Conservation (phyloP, 345 rosid species). For the Trapa incisa region DNA sequence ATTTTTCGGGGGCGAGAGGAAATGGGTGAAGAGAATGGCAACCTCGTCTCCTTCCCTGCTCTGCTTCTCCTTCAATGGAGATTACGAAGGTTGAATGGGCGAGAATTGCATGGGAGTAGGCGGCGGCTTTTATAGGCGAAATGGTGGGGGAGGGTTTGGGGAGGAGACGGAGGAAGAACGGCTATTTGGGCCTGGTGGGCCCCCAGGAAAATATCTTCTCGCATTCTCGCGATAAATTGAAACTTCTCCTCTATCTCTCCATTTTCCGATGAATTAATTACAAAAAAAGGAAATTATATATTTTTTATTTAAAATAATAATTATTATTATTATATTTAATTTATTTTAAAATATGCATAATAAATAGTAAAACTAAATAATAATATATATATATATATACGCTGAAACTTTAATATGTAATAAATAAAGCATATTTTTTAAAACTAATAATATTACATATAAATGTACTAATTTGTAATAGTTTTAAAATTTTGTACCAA, state of each 20-base stretch:
- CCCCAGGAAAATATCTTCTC: not conserved
- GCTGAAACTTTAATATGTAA: too few species aligned
- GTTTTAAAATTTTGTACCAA: too few species aligned
- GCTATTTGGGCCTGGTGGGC: slow-evolving; percentile 11
- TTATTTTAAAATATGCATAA: too few species aligned
- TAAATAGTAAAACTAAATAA: too few species aligned
- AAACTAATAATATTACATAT: too few species aligned
- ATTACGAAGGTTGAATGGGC: slow-evolving; percentile 13
- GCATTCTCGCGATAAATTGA: not conserved
- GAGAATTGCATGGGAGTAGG: slow-evolving; percentile 43
- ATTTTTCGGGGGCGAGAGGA: too few species aligned
- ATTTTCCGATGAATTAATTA: not conserved
- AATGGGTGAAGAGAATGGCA: too few species aligned
- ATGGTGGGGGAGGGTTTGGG: not conserved
- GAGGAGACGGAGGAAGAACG: not conserved
- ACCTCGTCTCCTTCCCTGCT: not conserved
- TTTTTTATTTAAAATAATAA: too few species aligned
- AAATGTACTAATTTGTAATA: too few species aligned
- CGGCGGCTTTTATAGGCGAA: slow-evolving; percentile 34
- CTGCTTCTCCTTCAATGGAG: not conserved
- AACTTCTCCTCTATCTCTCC: not conserved
- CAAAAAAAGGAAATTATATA: not conserved
- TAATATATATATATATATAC: too few species aligned
- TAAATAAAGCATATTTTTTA: too few species aligned
- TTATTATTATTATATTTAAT: too few species aligned